Conservation (phyloP, 2,329 filamentous ascomycete species). For the Ustulina deusta region DNA sequence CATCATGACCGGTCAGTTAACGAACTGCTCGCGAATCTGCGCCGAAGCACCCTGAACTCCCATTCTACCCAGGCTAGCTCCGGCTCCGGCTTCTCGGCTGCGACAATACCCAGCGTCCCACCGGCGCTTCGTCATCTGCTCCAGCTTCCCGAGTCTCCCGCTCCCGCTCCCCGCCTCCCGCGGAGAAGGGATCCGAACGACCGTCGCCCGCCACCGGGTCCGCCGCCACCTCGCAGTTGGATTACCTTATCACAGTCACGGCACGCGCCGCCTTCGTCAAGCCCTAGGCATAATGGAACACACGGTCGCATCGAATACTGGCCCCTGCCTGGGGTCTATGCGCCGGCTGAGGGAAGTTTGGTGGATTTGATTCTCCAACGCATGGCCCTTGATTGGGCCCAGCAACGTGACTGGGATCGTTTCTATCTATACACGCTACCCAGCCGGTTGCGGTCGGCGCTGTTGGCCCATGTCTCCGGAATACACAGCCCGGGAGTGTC, state of each 20-base stretch:
- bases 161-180: constrained; percentile 62
- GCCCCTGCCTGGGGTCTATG: constrained; percentile 59
- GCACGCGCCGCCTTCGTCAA: constrained; percentile 46
- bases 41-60: constrained; percentile 57
- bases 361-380: constrained; percentile 63
- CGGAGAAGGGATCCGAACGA: constrained; percentile 61
- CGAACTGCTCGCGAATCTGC: constrained; percentile 68
- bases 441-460: constrained; percentile 62
- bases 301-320: constrained; percentile 39
- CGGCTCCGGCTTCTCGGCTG: constrained; percentile 50
- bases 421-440: constrained; percentile 69
- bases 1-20: constrained; percentile 64
- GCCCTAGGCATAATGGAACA: constrained; percentile 30
- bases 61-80: constrained; percentile 46
- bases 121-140: constrained; percentile 70
- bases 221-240: constrained; percentile 71
- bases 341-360: constrained; percentile 61
- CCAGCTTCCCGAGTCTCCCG: constrained; percentile 68
- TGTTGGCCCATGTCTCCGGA: constrained; percentile 64
- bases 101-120: constrained; percentile 64
- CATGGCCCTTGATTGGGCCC: constrained; percentile 67
- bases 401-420: constrained; percentile 66
- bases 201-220: constrained; percentile 67
- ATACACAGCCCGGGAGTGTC: constrained; percentile 61
- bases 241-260: constrained; percentile 52